Percentiles rank a stretch among this genome's conserved stretches.
phyloP scores from a whole-genome alignment of 176 grass and related monocot genomes.

The Oryza glumipatula region DNA sequence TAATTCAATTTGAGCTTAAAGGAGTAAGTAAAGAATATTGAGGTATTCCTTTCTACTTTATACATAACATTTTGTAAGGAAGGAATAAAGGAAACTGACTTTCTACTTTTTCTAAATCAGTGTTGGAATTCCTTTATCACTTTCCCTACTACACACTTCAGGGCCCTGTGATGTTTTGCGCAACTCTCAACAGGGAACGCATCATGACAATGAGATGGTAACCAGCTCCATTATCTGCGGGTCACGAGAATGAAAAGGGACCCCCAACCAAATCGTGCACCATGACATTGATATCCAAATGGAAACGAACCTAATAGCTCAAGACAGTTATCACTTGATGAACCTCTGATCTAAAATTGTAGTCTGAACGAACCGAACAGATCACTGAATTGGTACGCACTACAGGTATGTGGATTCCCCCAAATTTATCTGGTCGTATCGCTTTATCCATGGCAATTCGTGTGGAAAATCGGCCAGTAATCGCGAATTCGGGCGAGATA shows the following conservation, averaged over 20 bases:
- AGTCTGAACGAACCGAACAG: not conserved
- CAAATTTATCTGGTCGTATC: not conserved
- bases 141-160: not conserved
- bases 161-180: not conserved
- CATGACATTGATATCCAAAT: not conserved
- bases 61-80: slow-evolving; percentile 32
- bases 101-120: not conserved
- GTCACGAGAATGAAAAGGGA: not conserved
- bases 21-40: not conserved
- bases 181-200: not conserved
- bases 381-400: not conserved
- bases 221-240: not conserved
- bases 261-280: not conserved
- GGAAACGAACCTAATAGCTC: not conserved
- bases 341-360: not conserved
- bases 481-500: not conserved
- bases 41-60: slow-evolving; percentile 2
- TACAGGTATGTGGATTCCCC: not conserved
- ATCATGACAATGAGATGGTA: not conserved
- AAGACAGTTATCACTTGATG: not conserved
- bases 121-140: not conserved
- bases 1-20: not conserved
- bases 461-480: not conserved
- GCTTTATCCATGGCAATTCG: not conserved
- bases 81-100: slow-evolving; percentile 42